A percentile compares a stretch with the other conserved stretches of the same genome.
Evolutionary conservation across 2,329 filamentous ascomycete species (phyloP).

Genomic region (Magnaporthales sp.): DNA sequence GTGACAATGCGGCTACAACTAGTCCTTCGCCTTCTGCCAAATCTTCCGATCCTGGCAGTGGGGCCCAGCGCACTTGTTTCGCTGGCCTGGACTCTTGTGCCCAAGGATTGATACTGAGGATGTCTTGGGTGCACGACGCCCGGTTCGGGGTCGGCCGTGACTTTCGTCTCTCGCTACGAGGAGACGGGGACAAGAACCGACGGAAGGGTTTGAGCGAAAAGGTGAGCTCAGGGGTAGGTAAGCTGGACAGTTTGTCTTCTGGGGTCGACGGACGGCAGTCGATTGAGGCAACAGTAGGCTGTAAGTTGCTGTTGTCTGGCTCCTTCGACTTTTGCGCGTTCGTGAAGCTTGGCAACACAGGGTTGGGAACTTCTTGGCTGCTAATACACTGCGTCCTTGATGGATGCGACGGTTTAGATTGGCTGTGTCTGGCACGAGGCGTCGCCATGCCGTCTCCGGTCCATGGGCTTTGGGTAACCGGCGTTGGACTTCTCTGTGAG

Average conservation of each 20-base stretch:
- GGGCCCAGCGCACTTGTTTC: slow-evolving; percentile 25
- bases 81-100: slow-evolving; percentile 9
- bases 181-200: slow-evolving; percentile 42
- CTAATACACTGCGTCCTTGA: neutral
- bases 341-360: neutral
- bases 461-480: slow-evolving; percentile 2
- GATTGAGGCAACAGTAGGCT: neutral
- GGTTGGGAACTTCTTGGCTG: neutral
- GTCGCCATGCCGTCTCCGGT: neutral
- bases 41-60: slow-evolving; percentile 17
- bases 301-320: neutral
- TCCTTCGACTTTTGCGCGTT: neutral
- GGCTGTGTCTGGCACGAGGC: neutral
- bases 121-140: slow-evolving; percentile 19
- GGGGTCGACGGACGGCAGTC: slow-evolving; percentile 17
- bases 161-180: slow-evolving; percentile 16
- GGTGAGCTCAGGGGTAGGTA: slow-evolving; percentile 35
- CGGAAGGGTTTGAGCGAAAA: slow-evolving; percentile 43
- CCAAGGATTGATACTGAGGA: slow-evolving; percentile 27
- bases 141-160: neutral
- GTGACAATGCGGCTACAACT: neutral
- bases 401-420: neutral
- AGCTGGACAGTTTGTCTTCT: slow-evolving; percentile 17
- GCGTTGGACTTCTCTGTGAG: neutral
- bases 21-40: slow-evolving; percentile 3